These are phyloP conservation scores for Phlyctochytrium arcticum DNA, from an alignment of 192 early-diverging fungal species.

Conservation along the genomic window DNA sequence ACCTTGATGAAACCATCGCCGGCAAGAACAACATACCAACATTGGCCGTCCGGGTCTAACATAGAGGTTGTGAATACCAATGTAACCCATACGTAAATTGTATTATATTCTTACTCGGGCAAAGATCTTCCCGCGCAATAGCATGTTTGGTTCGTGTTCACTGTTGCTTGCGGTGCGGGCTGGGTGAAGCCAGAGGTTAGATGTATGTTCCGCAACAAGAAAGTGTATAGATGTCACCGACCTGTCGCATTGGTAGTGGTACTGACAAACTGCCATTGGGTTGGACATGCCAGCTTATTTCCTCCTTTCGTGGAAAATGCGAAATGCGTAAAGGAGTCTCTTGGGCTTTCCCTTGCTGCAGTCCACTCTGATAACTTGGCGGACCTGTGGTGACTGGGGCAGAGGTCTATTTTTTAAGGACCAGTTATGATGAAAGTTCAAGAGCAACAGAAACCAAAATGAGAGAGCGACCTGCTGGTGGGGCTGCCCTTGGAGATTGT, in stretches of 20 bases:
- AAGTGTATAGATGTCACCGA: not conserved
- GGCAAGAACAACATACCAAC: constrained; percentile 20
- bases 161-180: not conserved
- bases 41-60: not conserved
- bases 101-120: not conserved
- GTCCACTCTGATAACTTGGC: too few species aligned
- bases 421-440: too few species aligned
- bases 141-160: not conserved
- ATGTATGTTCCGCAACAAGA: not conserved
- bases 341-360: too few species aligned
- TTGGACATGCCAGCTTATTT: not conserved
- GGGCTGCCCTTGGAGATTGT: too few species aligned
- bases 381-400: too few species aligned
- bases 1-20: constrained; percentile 33
- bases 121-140: not conserved
- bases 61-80: not conserved
- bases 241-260: not conserved
- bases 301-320: not conserved
- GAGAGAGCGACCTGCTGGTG: too few species aligned
- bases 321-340: not conserved
- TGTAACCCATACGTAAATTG: not conserved
- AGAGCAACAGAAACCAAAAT: too few species aligned
- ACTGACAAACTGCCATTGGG: not conserved
- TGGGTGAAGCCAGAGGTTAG: not conserved
- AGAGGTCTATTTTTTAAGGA: too few species aligned